A percentile compares a stretch with the other conserved stretches of the same genome.
These are phyloP conservation scores for Aphanoascus verrucosus DNA, from an alignment of 2,329 filamentous ascomycete genomes.

Conservation along the genomic window DNA sequence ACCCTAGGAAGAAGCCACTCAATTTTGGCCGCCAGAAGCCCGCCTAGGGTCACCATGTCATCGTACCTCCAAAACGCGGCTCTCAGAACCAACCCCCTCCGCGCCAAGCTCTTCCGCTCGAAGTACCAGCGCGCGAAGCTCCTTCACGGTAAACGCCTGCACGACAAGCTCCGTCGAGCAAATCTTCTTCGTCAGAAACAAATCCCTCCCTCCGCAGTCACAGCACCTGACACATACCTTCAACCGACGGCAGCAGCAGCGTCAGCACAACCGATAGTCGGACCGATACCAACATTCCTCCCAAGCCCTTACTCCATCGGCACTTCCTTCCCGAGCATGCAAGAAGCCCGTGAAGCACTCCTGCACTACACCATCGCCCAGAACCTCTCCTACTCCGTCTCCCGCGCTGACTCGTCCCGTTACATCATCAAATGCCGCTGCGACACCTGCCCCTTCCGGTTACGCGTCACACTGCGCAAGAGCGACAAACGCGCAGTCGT, in stretches of 20 bases:
- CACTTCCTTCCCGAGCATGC: conserved; percentile 21
- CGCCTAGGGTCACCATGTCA: not conserved
- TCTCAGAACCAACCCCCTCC: conserved; percentile 7
- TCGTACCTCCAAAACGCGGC: conserved; percentile 9
- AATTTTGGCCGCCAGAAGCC: too few relatives aligned
- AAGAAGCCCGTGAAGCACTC: conserved; percentile 14
- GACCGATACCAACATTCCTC: not conserved
- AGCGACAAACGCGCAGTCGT: conserved; percentile 4
- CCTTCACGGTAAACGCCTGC: conserved; percentile 2
- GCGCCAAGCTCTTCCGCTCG: conserved; percentile 8
- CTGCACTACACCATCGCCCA: conserved; percentile 19
- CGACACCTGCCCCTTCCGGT: conserved; percentile 4
- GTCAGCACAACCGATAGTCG: not conserved
- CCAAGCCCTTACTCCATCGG: conserved; percentile 23
- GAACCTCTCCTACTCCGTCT: conserved; percentile 16
- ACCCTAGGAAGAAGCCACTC: too few relatives aligned
- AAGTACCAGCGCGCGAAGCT: conserved; percentile 10
- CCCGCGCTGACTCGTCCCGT: conserved; percentile 9
- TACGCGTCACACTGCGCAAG: conserved; percentile 6
- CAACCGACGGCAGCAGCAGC: not conserved
- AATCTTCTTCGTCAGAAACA: not conserved
- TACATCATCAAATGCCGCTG: conserved; percentile 10
- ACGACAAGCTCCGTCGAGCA: conserved; percentile 1
- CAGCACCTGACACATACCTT: not conserved
- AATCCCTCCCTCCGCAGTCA: not conserved